Base-by-base conservation (phyloP, 257 asterid species). In the Nicotiana tomentosiformis region DNA sequence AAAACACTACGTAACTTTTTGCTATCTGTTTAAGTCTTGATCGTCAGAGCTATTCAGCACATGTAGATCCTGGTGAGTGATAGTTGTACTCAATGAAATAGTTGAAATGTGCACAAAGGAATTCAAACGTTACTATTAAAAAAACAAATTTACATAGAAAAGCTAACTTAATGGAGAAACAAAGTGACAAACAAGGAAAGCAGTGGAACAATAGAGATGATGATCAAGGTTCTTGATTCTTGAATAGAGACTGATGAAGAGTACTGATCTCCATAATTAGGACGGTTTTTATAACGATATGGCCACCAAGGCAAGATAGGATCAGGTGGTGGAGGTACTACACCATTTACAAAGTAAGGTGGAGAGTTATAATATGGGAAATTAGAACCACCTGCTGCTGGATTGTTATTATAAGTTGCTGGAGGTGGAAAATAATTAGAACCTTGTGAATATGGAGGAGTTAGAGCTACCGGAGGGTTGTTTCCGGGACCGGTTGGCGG, bases 291-390 rank as follows among this genome's bases (percentile, higher is more conserved):
- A 78, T 83, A 93, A 87, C 86, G 94, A 61, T 80, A 95, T 0
- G 99, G 99, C 74, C 90, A 93, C 99, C 99, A 95, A 12, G 97
- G 82, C 43, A 93, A 14, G 6, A 93, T 87, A 0, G 94, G 94
- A 78, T 93, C 97, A 18, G 97, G 99, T 53, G 97, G 98, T 0
- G 97, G 93, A 3, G 91, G 96, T 8, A 84, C 87, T 49, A 65
- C 93, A 84, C 37, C 61, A 39, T 30, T 77, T 3, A 94, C 94
- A 82, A 92, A 88, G 88, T 77, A 65, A 17, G 87, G 84, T 17
- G 91, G 86, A 69, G 79, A 67, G 83, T 68, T 82, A 84, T 30
- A 90, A 4, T 87, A 86, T 2, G 58, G 12, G 18, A 57, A 43
- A 51, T 33, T 81, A 9, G 53, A 11, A 51, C 67, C 53, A 62